Base-by-base conservation (phyloP, 805 yeast genomes). In the Barnettozyma populi region DNA sequence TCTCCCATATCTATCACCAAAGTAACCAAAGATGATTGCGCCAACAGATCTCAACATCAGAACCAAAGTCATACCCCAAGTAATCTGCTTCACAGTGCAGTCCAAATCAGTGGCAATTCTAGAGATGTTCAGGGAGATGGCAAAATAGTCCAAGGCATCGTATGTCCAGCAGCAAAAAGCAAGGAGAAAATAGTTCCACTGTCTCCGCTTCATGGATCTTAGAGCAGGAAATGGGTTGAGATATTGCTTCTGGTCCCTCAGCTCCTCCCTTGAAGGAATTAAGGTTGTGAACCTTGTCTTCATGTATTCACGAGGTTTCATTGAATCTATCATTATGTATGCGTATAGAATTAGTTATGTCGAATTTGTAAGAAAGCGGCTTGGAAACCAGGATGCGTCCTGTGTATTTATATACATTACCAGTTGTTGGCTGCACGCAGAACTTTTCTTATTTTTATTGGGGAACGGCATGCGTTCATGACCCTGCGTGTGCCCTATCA, bases 41-140 rank as follows among this genome's bases (percentile, higher is more conserved):
- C 86, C 86, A 19, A 80, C 76, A 4, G 85, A 75, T 65, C 86
- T 71, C 53, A 81, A 69, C 86, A 81, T 81, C 36, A 81, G 70
- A 43, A 81, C 86, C 52, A 81, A 67, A 0, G 86, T 81, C 54
- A 81, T 77, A 27, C 60, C 63, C 59, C 86, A 81, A 5, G 84
- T 75, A 46, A 81, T 69, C 47, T 74, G 76, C 50, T 70, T 77
- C 41, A 76, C 78, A 18, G 71, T 49, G 18, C 62, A 67, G 31
- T 66, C 70, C 32, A 80, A 70, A 45, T 68, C 68, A 7, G 58
- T 47, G n/a, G 86, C 82, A 47, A 80, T 65, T 13, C 56, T 61
- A 0, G 73, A 31, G 8, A 74, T 78, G 56, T 78, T 77, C 35
- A 79, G 62, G 8, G 82, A 75, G 16, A 78, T 78, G 8, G 77